Base-by-base conservation (phyloP, 2,329 filamentous ascomycete species). In the Diaporthe vexans region DNA sequence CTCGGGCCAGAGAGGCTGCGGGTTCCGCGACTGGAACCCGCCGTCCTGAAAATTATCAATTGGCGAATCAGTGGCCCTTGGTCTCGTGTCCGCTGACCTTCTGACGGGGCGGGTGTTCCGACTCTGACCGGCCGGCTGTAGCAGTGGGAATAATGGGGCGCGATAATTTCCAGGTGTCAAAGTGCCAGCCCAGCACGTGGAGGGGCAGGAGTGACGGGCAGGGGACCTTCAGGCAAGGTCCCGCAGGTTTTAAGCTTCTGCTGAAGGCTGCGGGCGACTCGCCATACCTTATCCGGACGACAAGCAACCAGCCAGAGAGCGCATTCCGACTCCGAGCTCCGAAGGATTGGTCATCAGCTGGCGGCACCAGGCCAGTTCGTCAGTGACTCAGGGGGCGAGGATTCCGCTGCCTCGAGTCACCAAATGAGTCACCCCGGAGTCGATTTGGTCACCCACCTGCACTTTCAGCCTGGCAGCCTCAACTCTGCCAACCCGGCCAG, bases 381-480 rank as follows among this genome's bases (percentile, higher is more conserved):
- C 73, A 73, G 68, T 75, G 74, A 75, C 74, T 75, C 74, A 75
- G 67, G 43, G 43, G 24, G 35, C 58, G 21, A 71, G 59, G 51
- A 40, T 70, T 63, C 37, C 43, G 63, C n/a, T 15, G 26, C 33
- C 57, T 26, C 51, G 46, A 61, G 43, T 54, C 72, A 63, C 51
- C 21, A 65, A 65, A 61, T 75, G 74, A 75, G 52, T 75, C 74
- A 75, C 74, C 72, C 74, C 43, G 67, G 29, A 13, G n/a, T 40
- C n/a, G 40, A 71, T 37, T 26, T n/a, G 35, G 17, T 9, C 11
- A 37, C 35, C 11, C 35, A 15, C 17, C 19, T 73, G 35, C 35
- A 8, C 26, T 61, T 29, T 19, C 43, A 24, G 8, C 43, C 43
- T 65, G 13, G 46, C 37, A 8, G 29, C 24, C 29, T 40, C 56